Base-by-base conservation (phyloP, 2,329 filamentous ascomycete species). In the Juglanconis oblonga region DNA sequence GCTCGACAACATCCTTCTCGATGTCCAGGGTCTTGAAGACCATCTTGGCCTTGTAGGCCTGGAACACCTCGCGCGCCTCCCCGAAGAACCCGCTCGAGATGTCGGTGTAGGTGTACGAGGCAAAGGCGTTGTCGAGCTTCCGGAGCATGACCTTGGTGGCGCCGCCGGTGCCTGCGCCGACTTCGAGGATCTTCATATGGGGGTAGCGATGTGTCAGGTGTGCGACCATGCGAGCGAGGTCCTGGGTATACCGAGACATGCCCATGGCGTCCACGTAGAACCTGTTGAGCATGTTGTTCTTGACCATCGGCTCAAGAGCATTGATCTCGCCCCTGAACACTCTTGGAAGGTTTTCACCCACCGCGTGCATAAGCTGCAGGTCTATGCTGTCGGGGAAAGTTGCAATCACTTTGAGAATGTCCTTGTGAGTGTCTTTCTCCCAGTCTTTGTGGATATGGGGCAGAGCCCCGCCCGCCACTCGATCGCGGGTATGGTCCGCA, bases 81-180 rank as follows among this genome's bases (percentile, higher is more conserved):
- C 71, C 69, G 50, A 80, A 77, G 65, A 75, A 76, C 14, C 68
- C 71, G 1, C 68, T 50, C 0, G 72, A 73, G 9, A 78, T 71
- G 54, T 80, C 77, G 0, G 79, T 80, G 65, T 71, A 81, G 0
- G 74, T 76, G 61, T 79, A 81, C 6, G 71, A 69, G 1, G 67
- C 62, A 50, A 76, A 75, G 3, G 52, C 10, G 50, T 10, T 5
- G 31, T 59, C 11, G 10, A 79, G 62, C 4, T 57, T 33, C 1
- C 66, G 57, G 3, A 79, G 58, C 14, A 79, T 64, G 0, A 7
- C 24, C 24, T 70, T 65, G 29, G 56, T 58, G 2, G 49, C 8
- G 2, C 56, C 49, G 17, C 49, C 48, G 7, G 47, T 52, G 5
- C 56, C 56, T 8, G 56, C 56, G 24, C 56, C 56, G 11, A 58